Evolutionary conservation across 495 filamentous ascomycete genomes (phyloP).

Genomic region (Talaromyces trachyspermus): DNA sequence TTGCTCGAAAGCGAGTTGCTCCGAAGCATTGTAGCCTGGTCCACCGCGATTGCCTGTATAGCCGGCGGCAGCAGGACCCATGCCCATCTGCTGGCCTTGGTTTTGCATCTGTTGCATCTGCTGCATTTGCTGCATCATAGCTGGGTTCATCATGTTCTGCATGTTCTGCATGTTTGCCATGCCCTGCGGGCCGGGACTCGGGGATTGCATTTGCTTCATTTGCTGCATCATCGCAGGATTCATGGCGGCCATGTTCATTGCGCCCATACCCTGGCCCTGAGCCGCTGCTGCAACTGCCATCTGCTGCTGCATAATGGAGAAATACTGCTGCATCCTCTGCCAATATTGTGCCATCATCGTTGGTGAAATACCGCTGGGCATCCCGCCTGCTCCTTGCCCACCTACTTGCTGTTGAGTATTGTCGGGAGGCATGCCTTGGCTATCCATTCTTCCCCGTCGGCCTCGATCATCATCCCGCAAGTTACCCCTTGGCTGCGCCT

Average conservation of each 20-base stretch:
- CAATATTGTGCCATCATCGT: conserved; percentile 98
- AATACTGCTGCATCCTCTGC: conserved; percentile 95
- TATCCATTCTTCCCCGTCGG: conserved; percentile 44
- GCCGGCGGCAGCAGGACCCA: conserved; percentile 1
- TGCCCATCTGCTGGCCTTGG: conserved; percentile 21
- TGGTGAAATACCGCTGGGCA: conserved; percentile 67
- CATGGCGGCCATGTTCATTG: conserved; percentile 62
- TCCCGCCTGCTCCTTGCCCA: conserved; percentile 33
- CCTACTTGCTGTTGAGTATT: conserved; percentile 41
- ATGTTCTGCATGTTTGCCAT: conserved; percentile 46
- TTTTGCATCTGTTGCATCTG: conserved; percentile 54
- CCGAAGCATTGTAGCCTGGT: conserved; percentile 61
- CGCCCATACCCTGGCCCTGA: conserved; percentile 37
- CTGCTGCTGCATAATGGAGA: conserved; percentile 85
- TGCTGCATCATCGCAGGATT: conserved; percentile 78
- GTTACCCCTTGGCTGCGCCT: conserved; percentile 92
- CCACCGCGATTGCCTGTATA: conserved; percentile 31
- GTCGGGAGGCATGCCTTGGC: conserved; percentile 48
- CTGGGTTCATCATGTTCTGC: conserved; percentile 49
- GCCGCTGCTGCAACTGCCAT: conserved; percentile 39
- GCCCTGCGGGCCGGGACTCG: conserved; percentile 31
- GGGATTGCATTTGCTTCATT: conserved; percentile 59
- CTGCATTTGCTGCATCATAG: conserved; percentile 79
- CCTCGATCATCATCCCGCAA: conserved; percentile 81
- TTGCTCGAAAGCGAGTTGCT: conserved; percentile 78